Base-by-base conservation (phyloP, 345 rosid genomes). In the Jatropha curcas region DNA sequence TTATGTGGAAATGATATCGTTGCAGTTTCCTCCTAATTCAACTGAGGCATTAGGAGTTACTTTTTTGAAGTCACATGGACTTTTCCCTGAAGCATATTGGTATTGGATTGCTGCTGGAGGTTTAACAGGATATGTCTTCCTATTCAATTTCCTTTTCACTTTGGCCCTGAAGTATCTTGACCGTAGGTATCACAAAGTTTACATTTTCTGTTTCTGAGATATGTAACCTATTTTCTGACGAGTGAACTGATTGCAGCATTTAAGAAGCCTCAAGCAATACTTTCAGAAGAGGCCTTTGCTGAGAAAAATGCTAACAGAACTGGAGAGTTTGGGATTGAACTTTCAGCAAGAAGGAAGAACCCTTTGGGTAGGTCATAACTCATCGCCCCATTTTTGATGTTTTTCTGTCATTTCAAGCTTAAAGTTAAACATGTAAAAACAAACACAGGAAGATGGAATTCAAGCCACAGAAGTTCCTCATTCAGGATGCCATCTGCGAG, bases 81-180 rank as follows among this genome's bases (percentile, higher is more conserved):
- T 92, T 72, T 89, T 90, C 74, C 82, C 93, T 1, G 83, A 88
- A 57, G 89, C 97, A 39, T 77, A 73, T 73, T 92, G 97, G 97
- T 92, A 94, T 74, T 94, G 98, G 97, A 86, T 92, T 31, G 97
- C 91, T 68, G 78, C 82, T 19, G 95, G 88, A 55, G 94, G 92
- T 70, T 70, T 76, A 71, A 81, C 89, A 25, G 97, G 93, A 76
- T 88, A 76, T 68, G 60, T 81, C 37, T 63, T 86, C 72, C 67
- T 92, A 7, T 90, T 88, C 77, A 94, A 94, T 78, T 79, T 87
- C 68, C 88, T 88, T 72, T 94, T 85, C 83, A 83, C 86, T 25
- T 9, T 90, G 72, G 91, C 96, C 33, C 81, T 94, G 4, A 82
- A 85, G 50, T 92, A 84, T 78, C 85, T 94, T 11, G 76, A 89